Conservation (phyloP, 2,329 filamentous ascomycete species). For the Calonectria naviculata region DNA sequence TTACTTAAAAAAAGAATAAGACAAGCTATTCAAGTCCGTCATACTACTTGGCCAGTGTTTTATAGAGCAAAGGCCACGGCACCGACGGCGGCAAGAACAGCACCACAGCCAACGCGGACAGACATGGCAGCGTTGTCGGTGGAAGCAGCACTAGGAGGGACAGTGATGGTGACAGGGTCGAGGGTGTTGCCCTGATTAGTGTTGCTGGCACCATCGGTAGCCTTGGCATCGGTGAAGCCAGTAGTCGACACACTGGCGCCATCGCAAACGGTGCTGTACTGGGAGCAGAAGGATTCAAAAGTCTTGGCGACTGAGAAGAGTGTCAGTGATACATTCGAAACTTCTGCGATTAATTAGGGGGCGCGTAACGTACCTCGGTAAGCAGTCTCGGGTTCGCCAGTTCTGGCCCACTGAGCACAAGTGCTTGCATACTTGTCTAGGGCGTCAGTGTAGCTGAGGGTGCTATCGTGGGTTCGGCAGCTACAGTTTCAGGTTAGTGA, state of each 20-base stretch:
- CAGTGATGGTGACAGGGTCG: conserved; percentile 35
- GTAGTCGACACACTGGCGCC: conserved; percentile 15
- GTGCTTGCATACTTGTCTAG: conserved; percentile 44
- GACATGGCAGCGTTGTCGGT: conserved; percentile 29
- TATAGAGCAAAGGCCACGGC: conserved; percentile 39
- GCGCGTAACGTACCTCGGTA: conserved; percentile 36
- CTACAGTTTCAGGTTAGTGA: conserved; percentile 30
- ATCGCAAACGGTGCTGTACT: conserved; percentile 43
- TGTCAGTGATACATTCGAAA: conserved; percentile 22
- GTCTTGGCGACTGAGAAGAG: conserved; percentile 39
- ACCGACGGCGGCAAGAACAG: conserved; percentile 34
- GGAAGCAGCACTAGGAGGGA: conserved; percentile 21
- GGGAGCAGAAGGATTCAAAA: conserved; percentile 44
- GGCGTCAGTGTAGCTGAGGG: conserved; percentile 43
- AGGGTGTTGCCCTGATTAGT: neutral
- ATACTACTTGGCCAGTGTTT: neutral
- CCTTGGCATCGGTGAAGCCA: neutral
- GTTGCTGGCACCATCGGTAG: neutral
- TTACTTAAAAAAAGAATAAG: conserved; percentile 12
- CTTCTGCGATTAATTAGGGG: neutral
- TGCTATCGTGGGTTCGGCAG: conserved; percentile 33
- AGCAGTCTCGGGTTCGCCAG: conserved; percentile 39
- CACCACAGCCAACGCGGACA: conserved; percentile 32
- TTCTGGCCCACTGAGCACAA: conserved; percentile 44
- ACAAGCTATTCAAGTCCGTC: neutral